phyloP scores from a whole-genome alignment of 2,329 filamentous ascomycete species.

The Lachnellula hyalina region DNA sequence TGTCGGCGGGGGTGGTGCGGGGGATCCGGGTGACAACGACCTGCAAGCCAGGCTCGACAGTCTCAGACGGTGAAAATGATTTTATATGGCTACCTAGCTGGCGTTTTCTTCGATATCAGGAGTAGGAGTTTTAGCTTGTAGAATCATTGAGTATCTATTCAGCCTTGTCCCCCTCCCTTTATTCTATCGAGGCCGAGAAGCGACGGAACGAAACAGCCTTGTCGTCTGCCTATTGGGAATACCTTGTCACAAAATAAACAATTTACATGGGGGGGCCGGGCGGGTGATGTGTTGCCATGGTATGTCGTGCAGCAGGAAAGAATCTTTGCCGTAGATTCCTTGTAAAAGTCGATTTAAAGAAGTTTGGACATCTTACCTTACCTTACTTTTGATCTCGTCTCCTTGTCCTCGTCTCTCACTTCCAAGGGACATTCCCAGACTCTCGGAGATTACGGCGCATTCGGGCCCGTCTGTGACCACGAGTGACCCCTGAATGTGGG shows the following conservation, averaged over 20 bases:
- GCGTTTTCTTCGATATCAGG: constrained; percentile 16
- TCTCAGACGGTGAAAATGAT: constrained; percentile 39
- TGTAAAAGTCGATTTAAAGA: too few relatives aligned
- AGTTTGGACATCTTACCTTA: too few relatives aligned
- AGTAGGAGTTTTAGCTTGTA: constrained; percentile 1
- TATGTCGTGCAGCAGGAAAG: too few relatives aligned
- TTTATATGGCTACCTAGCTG: constrained; percentile 13
- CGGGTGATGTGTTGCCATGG: too few relatives aligned
- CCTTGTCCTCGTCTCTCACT: too few relatives aligned
- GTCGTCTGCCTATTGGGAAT: background rate
- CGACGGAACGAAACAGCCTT: background rate
- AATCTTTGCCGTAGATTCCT: too few relatives aligned
- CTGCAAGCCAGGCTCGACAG: constrained; percentile 91
- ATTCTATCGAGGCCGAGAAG: background rate
- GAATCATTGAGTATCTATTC: background rate
- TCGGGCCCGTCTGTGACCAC: too few relatives aligned
- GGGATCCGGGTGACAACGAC: constrained; percentile 70
- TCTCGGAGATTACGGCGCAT: too few relatives aligned
- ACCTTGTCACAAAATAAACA: background rate
- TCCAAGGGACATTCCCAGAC: too few relatives aligned
- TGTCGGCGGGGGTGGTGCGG: constrained; percentile 62
- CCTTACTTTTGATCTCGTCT: too few relatives aligned
- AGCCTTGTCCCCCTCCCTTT: background rate
- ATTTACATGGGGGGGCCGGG: too few relatives aligned
- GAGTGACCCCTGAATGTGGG: too few relatives aligned